Percentiles rank a stretch among this genome's conserved stretches.
Evolutionary conservation across 1,284 basidiomycete species (phyloP).

Genomic region (Tylopilus sp.): DNA sequence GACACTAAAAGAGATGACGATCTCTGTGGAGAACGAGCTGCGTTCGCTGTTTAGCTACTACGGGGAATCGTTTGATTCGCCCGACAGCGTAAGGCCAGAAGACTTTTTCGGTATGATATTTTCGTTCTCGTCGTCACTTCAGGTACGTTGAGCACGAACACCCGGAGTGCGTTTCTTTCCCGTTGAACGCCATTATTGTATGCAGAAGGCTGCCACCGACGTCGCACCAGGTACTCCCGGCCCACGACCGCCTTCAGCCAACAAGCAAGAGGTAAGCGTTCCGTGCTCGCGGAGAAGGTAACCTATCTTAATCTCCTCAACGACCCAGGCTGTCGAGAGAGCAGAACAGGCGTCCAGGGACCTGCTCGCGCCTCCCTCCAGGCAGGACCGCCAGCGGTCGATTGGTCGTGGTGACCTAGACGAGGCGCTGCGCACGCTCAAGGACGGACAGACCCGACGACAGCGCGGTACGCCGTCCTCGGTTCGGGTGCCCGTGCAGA

Average conservation of each 20-base stretch:
- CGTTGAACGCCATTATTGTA: background rate
- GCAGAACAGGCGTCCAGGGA: background rate
- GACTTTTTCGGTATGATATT: slow-evolving; percentile 74
- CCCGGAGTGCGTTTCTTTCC: background rate
- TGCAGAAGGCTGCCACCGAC: slow-evolving; percentile 73
- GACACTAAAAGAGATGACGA: slow-evolving; percentile 61
- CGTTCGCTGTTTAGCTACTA: slow-evolving; percentile 62
- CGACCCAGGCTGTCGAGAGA: slow-evolving; percentile 10
- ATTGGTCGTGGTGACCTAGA: slow-evolving; percentile 75
- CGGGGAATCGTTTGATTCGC: slow-evolving; percentile 62
- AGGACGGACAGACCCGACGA: slow-evolving; percentile 56
- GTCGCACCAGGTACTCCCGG: slow-evolving; percentile 45
- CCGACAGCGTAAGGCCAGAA: slow-evolving; percentile 67
- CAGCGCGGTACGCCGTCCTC: slow-evolving; percentile 45
- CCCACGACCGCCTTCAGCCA: background rate
- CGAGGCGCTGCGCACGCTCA: slow-evolving; percentile 77
- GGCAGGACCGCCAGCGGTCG: slow-evolving; percentile 42
- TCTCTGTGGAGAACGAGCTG: slow-evolving; percentile 57
- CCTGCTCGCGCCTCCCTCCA: slow-evolving; percentile 17
- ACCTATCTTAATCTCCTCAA: background rate
- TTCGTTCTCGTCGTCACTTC: slow-evolving; percentile 70
- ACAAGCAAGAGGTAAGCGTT: slow-evolving; percentile 10
- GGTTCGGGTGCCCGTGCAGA: slow-evolving; percentile 49
- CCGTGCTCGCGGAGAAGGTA: background rate
- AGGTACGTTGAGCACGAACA: slow-evolving; percentile 39